Evolutionary conservation across 2,329 filamentous ascomycete species (phyloP), one percentile per base, ranked within the genome.

Genomic region (Stagonosporopsis cucurbitacearum): DNA sequence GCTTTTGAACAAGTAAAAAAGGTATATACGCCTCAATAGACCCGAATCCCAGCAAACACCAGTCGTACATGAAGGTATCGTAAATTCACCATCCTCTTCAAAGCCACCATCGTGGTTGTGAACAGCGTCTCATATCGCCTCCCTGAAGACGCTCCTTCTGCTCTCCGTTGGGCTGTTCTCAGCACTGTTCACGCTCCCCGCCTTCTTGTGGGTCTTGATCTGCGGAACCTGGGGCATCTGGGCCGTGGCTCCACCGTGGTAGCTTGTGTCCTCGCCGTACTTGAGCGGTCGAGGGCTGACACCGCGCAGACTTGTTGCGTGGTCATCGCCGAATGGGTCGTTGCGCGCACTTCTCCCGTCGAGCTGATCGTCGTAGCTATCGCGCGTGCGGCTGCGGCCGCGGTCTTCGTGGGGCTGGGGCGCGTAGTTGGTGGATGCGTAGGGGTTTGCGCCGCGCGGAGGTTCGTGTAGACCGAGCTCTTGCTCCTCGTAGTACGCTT

Each of bases 401-500:
- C 79, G 68, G 22, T 76, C 62, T 4, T 64, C 35, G 33, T 65
- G 59, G 3, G 67, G 55, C 17, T 59, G 71, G 5, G 72, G 66
- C n/a, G 71, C 59, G 53, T 73, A 58, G 60, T 65, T 70, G 25
- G 54, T 50, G 15, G 54, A 51, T 2, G 47, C 65, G 54, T 68
- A 69, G 1, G 66, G 65, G 42, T 71, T 73, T 49, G 60, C 75
- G 77, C 57, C 74, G 8, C 72, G 74, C 48, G 69, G 70, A 37
- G 77, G 76, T 60, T 79, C 75, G 46, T 77, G 81, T 32, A 84
- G 70, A 0, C 88, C 88, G 5, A 92, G 78, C 75, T 92, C 90
- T 69, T 90, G 86, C 77, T 91, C 89, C 72, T 94, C 91, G 69
- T 91, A 88, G 74, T 91, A 91, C 17, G 88, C 85, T 74, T 93